These are phyloP conservation scores for Pouteria campechiana DNA, from an alignment of 179 eudicot species.

Conservation along the genomic window DNA sequence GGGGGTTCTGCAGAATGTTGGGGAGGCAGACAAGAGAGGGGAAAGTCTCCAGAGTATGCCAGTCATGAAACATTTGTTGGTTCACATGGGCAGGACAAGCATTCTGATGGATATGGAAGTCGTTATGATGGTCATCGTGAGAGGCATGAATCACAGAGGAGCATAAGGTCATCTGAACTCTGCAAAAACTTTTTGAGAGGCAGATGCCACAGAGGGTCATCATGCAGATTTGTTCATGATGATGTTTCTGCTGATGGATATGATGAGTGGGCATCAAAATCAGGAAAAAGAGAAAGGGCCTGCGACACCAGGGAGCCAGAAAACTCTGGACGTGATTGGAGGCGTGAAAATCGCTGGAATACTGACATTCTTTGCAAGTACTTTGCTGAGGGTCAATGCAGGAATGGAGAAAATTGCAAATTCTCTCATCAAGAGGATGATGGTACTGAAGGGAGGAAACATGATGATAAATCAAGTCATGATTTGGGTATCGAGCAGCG, in stretches of 20 bases:
- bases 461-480: constrained; percentile 16
- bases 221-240: constrained; percentile 25
- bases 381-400: constrained; percentile 64
- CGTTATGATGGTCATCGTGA: too few species aligned
- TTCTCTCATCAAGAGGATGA: constrained; percentile 44
- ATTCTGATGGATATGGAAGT: constrained; percentile 4
- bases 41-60: constrained; percentile 7
- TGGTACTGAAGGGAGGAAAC: constrained; percentile 11
- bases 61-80: constrained; percentile 1
- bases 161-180: constrained; percentile 6
- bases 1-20: constrained; percentile 12
- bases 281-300: too few species aligned
- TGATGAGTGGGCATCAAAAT: constrained; percentile 13
- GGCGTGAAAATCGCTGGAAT: constrained; percentile 25
- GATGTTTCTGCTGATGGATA: constrained; percentile 16
- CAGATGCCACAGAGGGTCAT: constrained; percentile 25
- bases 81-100: constrained; percentile 1
- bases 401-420: constrained; percentile 43
- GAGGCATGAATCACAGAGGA: constrained; percentile 12
- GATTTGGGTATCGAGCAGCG: constrained; percentile 5
- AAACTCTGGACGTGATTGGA: constrained; percentile 21
- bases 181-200: constrained; percentile 29
- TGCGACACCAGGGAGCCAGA: too few species aligned
- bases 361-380: constrained; percentile 41
- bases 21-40: constrained; percentile 15